Percentiles rank a stretch among this genome's conserved stretches.
Conservation (phyloP, 73 alveolate species). For the Paraurostyla sp. region DNA sequence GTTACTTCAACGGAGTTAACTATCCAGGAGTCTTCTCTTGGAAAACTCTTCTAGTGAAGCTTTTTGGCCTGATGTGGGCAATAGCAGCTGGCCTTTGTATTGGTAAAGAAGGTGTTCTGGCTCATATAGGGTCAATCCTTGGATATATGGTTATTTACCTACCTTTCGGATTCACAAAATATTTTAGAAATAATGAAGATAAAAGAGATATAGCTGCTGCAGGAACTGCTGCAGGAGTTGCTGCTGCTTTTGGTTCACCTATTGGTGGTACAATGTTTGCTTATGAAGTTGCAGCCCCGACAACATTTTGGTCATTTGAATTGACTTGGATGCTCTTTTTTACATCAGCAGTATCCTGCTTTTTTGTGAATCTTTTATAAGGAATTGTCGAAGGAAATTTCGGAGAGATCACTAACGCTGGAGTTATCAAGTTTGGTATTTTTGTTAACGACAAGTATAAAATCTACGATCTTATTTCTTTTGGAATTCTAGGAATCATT, state of each 20-base stretch:
- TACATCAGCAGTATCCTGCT: conserved; percentile 48
- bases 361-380: conserved; percentile 17
- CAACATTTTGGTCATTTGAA: conserved; percentile 66
- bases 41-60: conserved; percentile 55
- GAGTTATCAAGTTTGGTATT: conserved; percentile 63
- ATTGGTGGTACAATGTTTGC: conserved; percentile 74
- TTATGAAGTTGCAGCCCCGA: conserved; percentile 67
- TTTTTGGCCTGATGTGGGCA: conserved; percentile 55
- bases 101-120: conserved; percentile 77
- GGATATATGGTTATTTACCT: conserved; percentile 49
- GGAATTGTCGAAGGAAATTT: conserved; percentile 18
- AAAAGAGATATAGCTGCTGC: conserved; percentile 72
- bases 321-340: conserved; percentile 64
- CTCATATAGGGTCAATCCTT: conserved; percentile 71
- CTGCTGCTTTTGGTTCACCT: conserved; percentile 76
- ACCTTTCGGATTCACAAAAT: conserved; percentile 54
- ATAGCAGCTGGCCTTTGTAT: conserved; percentile 62
- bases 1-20: conserved; percentile 71
- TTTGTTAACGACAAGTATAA: background rate
- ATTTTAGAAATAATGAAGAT: conserved; percentile 56
- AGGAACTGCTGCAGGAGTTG: conserved; percentile 74
- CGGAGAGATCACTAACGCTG: conserved; percentile 32
- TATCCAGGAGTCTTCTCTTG: conserved; percentile 49
- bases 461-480: background rate
- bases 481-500: conserved; percentile 51